Evolutionary conservation across 169 alveolate species (phyloP).

Genomic region (Sarcocystis neurona): DNA sequence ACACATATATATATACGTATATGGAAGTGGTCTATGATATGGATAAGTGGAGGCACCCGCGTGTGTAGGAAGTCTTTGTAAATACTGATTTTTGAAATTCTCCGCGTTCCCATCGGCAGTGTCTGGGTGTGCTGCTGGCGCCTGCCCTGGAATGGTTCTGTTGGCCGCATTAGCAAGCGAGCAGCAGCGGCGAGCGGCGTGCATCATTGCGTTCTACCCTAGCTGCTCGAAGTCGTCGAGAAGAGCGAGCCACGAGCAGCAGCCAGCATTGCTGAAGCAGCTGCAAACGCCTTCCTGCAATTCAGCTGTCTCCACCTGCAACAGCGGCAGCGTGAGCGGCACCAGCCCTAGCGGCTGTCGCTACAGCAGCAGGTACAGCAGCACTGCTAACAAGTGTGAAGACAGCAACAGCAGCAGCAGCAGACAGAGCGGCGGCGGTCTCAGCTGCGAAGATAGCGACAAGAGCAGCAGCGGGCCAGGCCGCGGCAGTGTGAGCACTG

Average conservation of each 20-base stretch:
- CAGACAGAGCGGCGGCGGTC: not conserved
- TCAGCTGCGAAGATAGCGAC: no score
- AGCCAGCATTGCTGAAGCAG: not conserved
- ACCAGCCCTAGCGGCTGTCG: not conserved
- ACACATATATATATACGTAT: no score
- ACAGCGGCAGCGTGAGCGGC: not conserved
- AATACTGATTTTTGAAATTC: no score
- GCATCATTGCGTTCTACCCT: constrained; percentile 20
- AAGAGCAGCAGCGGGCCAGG: not conserved
- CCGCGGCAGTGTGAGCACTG: not conserved
- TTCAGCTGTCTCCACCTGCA: not conserved
- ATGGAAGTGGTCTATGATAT: no score
- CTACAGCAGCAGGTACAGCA: not conserved
- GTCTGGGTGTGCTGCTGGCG: no score
- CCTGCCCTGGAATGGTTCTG: no score
- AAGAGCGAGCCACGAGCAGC: not conserved
- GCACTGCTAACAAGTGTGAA: no score
- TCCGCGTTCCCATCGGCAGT: no score
- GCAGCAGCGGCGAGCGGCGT: not conserved
- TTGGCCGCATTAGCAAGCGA: constrained; percentile 17
- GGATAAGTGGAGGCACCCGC: no score
- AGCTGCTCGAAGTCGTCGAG: not conserved
- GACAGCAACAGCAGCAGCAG: not conserved
- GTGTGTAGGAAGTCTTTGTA: no score
- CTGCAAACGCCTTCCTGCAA: not conserved